Conservation (phyloP, 148 eudicot species). For the Chenopodium quinoa region DNA sequence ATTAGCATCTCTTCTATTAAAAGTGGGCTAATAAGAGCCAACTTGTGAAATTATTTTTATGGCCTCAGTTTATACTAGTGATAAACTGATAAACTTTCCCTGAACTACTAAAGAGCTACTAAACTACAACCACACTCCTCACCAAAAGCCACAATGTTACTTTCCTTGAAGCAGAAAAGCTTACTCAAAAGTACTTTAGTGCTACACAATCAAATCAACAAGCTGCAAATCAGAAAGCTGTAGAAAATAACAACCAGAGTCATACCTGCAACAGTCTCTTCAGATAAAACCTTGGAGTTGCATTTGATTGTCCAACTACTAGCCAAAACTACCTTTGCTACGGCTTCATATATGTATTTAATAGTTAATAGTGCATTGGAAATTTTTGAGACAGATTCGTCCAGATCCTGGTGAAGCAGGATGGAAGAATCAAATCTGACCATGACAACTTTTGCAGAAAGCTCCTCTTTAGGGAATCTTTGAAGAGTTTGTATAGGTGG, state of each 20-base stretch:
- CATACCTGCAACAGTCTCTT: slow-evolving; percentile 61
- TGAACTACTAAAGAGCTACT: not conserved
- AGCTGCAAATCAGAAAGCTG: not conserved
- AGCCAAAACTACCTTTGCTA: slow-evolving; percentile 55
- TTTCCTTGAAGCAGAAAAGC: not conserved
- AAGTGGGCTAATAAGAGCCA: not conserved
- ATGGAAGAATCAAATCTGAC: slow-evolving; percentile 75
- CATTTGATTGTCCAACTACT: slow-evolving; percentile 55
- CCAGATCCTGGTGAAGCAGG: slow-evolving; percentile 37
- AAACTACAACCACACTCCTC: not conserved
- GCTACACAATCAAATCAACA: not conserved
- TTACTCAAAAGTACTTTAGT: not conserved
- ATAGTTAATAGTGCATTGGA: slow-evolving; percentile 51
- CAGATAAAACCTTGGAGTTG: slow-evolving; percentile 35
- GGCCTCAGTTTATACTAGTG: not conserved
- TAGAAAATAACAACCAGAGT: not conserved
- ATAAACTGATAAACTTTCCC: not conserved
- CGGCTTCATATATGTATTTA: slow-evolving; percentile 50
- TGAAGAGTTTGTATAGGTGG: slow-evolving; percentile 72
- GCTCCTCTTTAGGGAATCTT: slow-evolving; percentile 56
- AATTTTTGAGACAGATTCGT: slow-evolving; percentile 28
- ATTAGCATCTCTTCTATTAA: not conserved
- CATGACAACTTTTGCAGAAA: slow-evolving; percentile 58
- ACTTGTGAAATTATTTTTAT: too few relatives aligned
- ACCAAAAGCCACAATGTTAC: not conserved